These are phyloP conservation scores for Epichloe baconii DNA, from an alignment of 2,329 filamentous ascomycete species.

Conservation along the genomic window DNA sequence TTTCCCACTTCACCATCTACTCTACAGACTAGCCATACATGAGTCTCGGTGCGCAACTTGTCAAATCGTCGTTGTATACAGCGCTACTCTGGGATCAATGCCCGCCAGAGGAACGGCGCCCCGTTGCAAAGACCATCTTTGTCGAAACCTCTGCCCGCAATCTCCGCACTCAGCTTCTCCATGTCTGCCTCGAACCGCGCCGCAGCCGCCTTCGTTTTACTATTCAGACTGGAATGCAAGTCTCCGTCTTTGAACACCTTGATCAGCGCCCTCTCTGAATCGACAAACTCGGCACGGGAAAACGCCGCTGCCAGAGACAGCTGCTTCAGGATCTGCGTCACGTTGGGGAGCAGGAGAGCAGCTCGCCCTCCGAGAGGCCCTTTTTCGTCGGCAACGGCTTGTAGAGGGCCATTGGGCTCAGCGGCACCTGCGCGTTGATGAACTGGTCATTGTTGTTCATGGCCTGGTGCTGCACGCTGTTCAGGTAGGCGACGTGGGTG, in stretches of 20 bases:
- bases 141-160: conserved; percentile 28
- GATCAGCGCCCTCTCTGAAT: conserved; percentile 22
- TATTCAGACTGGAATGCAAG: conserved; percentile 22
- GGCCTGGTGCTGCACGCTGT: conserved; percentile 23
- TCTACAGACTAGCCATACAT: neutral
- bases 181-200: conserved; percentile 23
- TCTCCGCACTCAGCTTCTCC: conserved; percentile 22
- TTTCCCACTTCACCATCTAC: too few species aligned
- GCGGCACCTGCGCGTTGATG: conserved; percentile 24
- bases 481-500: conserved; percentile 20
- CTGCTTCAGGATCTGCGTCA: conserved; percentile 20
- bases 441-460: conserved; percentile 29
- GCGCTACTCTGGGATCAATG: conserved; percentile 8
- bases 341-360: conserved; percentile 22
- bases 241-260: conserved; percentile 27
- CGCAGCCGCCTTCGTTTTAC: conserved; percentile 19
- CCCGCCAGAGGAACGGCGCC: conserved; percentile 32
- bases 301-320: conserved; percentile 25
- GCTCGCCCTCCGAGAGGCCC: conserved; percentile 17
- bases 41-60: neutral
- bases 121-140: conserved; percentile 27
- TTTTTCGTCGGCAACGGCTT: conserved; percentile 25
- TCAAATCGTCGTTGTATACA: conserved; percentile 1
- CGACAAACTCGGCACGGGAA: conserved; percentile 24
- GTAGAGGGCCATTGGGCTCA: conserved; percentile 29